Percentiles rank a stretch among this genome's conserved stretches.
These are phyloP conservation scores for Immersiella caudata DNA, from an alignment of 495 filamentous ascomycete species.

Conservation along the genomic window DNA sequence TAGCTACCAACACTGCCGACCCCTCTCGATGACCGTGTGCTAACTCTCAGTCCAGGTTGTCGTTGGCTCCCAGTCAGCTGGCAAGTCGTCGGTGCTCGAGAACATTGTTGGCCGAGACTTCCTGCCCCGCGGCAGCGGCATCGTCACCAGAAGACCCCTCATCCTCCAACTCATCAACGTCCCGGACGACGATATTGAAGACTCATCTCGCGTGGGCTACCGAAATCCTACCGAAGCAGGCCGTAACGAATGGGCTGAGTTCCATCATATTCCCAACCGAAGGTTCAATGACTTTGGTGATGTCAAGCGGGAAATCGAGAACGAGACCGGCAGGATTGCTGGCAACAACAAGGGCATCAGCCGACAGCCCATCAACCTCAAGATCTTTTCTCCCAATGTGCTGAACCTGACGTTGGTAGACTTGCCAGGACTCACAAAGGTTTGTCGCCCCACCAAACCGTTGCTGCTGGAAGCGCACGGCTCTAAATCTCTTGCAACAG, in stretches of 20 bases:
- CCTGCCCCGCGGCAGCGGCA: slow-evolving; percentile 91
- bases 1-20: slow-evolving; percentile 15
- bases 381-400: slow-evolving; percentile 98
- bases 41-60: slow-evolving; percentile 69
- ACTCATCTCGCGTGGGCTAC: slow-evolving; percentile 56
- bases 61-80: slow-evolving; percentile 96
- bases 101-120: slow-evolving; percentile 99
- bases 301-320: slow-evolving; percentile 97
- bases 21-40: slow-evolving; percentile 3
- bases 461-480: slow-evolving; percentile 10
- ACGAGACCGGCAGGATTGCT: slow-evolving; percentile 91
- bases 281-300: slow-evolving; percentile 89
- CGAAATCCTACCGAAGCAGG: slow-evolving; percentile 48
- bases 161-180: slow-evolving; percentile 99
- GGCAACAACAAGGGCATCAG: slow-evolving; percentile 99
- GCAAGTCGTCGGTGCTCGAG: slow-evolving; percentile 98
- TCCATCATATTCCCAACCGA: slow-evolving; percentile 88
- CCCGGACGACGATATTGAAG: slow-evolving; percentile 76
- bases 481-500: slow-evolving; percentile 41
- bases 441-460: slow-evolving; percentile 39
- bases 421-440: slow-evolving; percentile 94
- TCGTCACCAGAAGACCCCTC: slow-evolving; percentile 90
- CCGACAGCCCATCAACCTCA: slow-evolving; percentile 94
- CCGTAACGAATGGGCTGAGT: slow-evolving; percentile 88
- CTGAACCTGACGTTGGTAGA: slow-evolving; percentile 96